These are phyloP conservation scores for Trametes sp. DNA, from an alignment of 1,284 basidiomycete genomes.

Conservation along the genomic window DNA sequence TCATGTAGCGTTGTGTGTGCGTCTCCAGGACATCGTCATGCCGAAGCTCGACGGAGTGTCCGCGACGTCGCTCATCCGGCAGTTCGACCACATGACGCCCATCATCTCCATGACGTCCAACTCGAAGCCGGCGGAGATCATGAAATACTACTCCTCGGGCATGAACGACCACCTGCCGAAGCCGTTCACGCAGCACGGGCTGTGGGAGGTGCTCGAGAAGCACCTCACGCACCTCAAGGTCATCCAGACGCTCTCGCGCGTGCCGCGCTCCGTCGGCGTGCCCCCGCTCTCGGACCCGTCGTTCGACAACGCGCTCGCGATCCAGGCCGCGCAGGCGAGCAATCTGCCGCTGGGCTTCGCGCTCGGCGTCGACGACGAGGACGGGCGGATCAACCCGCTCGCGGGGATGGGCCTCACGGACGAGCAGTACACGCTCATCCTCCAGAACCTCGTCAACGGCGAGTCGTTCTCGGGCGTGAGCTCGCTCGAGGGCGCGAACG, in stretches of 20 bases:
- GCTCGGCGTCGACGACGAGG: constrained; percentile 52
- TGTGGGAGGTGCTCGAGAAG: constrained; percentile 96
- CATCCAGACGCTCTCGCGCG: constrained; percentile 81
- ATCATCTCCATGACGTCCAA: constrained; percentile 98
- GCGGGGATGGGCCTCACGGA: constrained; percentile 80
- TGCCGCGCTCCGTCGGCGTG: constrained; percentile 77
- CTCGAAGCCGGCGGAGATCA: constrained; percentile 89
- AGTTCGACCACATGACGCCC: constrained; percentile 94
- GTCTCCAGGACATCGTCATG: constrained; percentile 88
- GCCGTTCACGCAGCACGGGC: constrained; percentile 92
- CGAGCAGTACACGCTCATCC: constrained; percentile 75
- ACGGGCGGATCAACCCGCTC: constrained; percentile 73
- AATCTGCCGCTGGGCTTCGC: constrained; percentile 30
- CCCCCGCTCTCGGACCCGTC: constrained; percentile 71
- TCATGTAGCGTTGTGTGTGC: constrained; percentile 15
- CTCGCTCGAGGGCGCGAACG: constrained; percentile 39
- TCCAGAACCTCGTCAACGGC: constrained; percentile 69
- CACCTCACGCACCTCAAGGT: constrained; percentile 93
- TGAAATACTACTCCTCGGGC: constrained; percentile 90
- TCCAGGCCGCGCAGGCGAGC: constrained; percentile 29
- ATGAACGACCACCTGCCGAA: constrained; percentile 99
- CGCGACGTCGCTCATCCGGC: constrained; percentile 91
- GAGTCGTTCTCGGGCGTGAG: constrained; percentile 57
- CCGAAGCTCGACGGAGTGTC: constrained; percentile 91
- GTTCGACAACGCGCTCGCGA: constrained; percentile 62